Base-by-base conservation (phyloP, 257 asterid genomes). In the Penstemon newberryi region DNA sequence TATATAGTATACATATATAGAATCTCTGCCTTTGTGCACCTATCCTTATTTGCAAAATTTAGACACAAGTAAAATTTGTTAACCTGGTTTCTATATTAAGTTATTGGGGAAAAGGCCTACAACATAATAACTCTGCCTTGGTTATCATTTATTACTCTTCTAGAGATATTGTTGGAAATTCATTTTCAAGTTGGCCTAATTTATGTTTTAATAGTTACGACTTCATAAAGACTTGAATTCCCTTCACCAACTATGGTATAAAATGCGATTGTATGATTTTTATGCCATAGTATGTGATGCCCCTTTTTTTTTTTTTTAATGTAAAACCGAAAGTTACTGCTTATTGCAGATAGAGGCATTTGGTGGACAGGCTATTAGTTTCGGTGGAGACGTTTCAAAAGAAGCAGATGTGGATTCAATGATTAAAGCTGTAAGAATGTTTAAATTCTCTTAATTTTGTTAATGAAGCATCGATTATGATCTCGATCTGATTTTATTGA, bases 351-450 rank as follows among this genome's bases (percentile, higher is more conserved):
- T 94, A 56, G 96, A 87, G 87, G 88, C 86, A 10, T 53, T 79
- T 63, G 97, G 99, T 57, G 97, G 97, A 56, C 89, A 88, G 82
- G 96, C 96, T 67, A 76, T 93, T 70, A 77, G 88, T 56, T 93
- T 87, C 70, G 96, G 97, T 52, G 97, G 97, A 78, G 96, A 93
- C 79, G 99, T 93, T 70, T 88, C 96, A 12, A 93, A 93, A 80
- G 99, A 90, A 89, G 89, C 86, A 67, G 99, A 85, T 66, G 99
- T 90, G 65, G 86, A 84, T 49, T 77, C 96, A 46, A 93, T 93
- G 99, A 85, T 90, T 42, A 93, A 90, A 83, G 84, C 99, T 60
- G 99, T 88, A 79, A 78, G 82, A 72, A 56, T 60, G 58, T 47
- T 60, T 50, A 3, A 11, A 8, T 43, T 69, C 39, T 39, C 67